Percentiles rank a stretch among this genome's conserved stretches.
Evolutionary conservation across 305 asterid species (phyloP).

Genomic region (Coffea humblotiana): DNA sequence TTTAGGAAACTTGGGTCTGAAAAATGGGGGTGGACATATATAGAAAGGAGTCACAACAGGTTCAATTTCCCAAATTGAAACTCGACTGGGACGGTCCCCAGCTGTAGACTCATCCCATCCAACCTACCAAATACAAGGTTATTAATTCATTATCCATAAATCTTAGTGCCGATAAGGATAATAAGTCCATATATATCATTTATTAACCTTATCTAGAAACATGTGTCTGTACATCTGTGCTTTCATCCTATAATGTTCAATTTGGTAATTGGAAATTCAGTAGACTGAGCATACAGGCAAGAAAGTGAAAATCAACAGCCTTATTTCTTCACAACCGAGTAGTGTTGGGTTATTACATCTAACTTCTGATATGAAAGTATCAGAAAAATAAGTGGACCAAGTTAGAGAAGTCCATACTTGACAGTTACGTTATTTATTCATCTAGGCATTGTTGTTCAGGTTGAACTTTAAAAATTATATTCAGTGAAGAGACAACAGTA

Average conservation of each 20-base stretch:
- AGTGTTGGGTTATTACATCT: background rate
- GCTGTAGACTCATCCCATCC: slow-evolving; percentile 99
- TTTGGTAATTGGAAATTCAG: background rate
- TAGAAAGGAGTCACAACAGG: slow-evolving; percentile 90
- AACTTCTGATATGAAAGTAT: background rate
- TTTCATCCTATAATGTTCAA: background rate
- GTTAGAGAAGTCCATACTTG: background rate
- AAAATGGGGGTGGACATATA: slow-evolving; percentile 96
- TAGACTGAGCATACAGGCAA: background rate
- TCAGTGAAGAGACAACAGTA: background rate
- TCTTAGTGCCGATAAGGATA: background rate
- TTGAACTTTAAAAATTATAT: background rate
- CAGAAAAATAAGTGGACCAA: background rate
- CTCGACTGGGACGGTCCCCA: slow-evolving; percentile 89
- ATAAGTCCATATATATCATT: background rate
- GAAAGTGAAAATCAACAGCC: background rate
- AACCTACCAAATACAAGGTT: slow-evolving; percentile 44
- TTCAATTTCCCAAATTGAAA: slow-evolving; percentile 92
- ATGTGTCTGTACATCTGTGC: background rate
- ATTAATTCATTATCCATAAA: background rate
- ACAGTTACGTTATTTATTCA: background rate
- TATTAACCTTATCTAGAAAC: background rate
- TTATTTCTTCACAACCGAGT: background rate
- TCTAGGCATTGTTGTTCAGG: background rate
- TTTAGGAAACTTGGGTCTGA: slow-evolving; percentile 75